These are phyloP conservation scores for Oryza australiensis DNA, from an alignment of 176 grass and related monocot genomes.

Conservation along the genomic window DNA sequence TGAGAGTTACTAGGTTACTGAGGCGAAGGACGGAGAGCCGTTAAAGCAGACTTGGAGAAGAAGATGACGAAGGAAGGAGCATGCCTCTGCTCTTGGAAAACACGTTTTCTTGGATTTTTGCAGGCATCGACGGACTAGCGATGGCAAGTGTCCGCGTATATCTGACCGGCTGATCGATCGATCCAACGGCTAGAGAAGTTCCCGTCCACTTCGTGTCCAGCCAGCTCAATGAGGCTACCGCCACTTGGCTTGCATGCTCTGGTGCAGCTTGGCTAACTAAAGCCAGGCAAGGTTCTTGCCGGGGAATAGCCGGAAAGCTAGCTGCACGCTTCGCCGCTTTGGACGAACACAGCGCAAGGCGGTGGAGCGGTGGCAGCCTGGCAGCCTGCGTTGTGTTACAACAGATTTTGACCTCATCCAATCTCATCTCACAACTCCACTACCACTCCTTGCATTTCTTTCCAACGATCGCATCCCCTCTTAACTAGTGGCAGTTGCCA, in stretches of 20 bases:
- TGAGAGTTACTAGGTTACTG: neutral
- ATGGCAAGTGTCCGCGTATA: neutral
- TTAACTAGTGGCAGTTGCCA: too few species aligned
- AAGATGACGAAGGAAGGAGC: neutral
- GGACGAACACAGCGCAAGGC: neutral
- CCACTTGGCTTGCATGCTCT: slow-evolving; percentile 42
- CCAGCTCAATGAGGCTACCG: neutral
- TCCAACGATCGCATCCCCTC: too few species aligned
- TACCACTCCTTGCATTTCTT: too few species aligned
- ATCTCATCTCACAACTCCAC: too few species aligned
- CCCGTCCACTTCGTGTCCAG: slow-evolving; percentile 6
- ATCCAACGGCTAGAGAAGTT: neutral
- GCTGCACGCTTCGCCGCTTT: slow-evolving; percentile 23
- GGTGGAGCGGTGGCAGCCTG: neutral
- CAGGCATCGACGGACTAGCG: neutral
- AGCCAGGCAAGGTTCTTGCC: neutral
- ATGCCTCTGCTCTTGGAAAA: neutral
- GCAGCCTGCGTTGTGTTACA: neutral
- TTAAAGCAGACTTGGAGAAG: slow-evolving; percentile 33
- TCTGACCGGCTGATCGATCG: neutral
- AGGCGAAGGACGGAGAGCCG: slow-evolving; percentile 28
- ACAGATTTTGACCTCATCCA: too few species aligned
- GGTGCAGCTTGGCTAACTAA: neutral
- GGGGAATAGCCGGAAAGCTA: neutral
- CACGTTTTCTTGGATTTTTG: neutral